These are phyloP conservation scores for Diaporthe australafricana DNA, from an alignment of 2,329 filamentous ascomycete genomes.

Conservation along the genomic window DNA sequence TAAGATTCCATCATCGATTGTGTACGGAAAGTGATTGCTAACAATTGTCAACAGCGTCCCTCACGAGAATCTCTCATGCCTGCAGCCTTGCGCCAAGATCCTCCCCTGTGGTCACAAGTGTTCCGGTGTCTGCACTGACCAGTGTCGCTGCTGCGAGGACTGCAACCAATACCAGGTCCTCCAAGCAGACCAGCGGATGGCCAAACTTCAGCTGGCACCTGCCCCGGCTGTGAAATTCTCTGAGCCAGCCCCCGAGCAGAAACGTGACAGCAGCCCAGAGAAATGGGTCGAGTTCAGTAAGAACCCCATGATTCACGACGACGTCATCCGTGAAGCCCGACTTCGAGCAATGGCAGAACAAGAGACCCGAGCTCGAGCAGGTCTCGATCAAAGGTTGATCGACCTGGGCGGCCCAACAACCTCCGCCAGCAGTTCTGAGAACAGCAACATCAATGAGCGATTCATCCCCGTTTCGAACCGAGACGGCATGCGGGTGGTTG, in stretches of 20 bases:
- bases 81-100: constrained; percentile 38
- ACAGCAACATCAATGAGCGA: constrained; percentile 7
- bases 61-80: constrained; percentile 41
- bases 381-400: not conserved
- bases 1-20: constrained; percentile 46
- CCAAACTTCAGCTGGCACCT: not conserved
- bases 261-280: not conserved
- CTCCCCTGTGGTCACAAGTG: constrained; percentile 43
- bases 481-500: constrained; percentile 11
- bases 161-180: constrained; percentile 6
- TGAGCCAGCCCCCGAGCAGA: not conserved
- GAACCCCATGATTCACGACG: constrained; percentile 18
- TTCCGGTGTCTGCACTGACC: constrained; percentile 39
- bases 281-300: constrained; percentile 14
- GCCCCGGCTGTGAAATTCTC: not conserved
- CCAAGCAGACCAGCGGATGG: not conserved
- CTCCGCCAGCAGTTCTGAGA: not conserved
- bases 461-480: constrained; percentile 9
- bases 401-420: not conserved
- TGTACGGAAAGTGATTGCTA: not conserved
- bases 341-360: not conserved
- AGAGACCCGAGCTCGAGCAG: not conserved
- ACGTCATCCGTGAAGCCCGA: not conserved
- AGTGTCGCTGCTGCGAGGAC: constrained; percentile 26
- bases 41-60: constrained; percentile 24